A percentile compares a stretch with the other conserved stretches of the same genome.
Evolutionary conservation across 495 filamentous ascomycete species (phyloP).

Genomic region (Penicillium samsonianum): DNA sequence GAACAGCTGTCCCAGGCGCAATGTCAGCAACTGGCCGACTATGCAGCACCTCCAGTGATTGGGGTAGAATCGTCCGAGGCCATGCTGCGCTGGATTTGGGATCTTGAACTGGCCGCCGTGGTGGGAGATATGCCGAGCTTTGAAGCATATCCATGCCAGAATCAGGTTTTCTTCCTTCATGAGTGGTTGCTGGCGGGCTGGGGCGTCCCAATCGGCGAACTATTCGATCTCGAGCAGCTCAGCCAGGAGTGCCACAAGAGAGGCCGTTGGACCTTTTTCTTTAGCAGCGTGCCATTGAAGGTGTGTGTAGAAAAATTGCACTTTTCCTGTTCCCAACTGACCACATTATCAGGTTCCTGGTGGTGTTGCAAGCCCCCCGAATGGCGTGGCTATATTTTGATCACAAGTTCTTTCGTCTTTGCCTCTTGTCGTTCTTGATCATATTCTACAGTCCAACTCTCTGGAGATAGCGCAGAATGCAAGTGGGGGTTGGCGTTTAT

Average conservation of each 20-base stretch:
- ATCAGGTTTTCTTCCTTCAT: slow-evolving; percentile 42
- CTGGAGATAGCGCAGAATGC: neutral
- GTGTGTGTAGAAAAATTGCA: slow-evolving; percentile 27
- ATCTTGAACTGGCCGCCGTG: slow-evolving; percentile 52
- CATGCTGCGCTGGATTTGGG: slow-evolving; percentile 52
- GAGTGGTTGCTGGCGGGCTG: slow-evolving; percentile 56
- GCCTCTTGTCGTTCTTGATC: neutral
- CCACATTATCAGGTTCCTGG: slow-evolving; percentile 39
- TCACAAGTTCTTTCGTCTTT: neutral
- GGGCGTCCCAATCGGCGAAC: slow-evolving; percentile 60
- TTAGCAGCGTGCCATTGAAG: slow-evolving; percentile 57
- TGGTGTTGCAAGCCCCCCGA: slow-evolving; percentile 56
- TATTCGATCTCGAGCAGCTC: slow-evolving; percentile 58
- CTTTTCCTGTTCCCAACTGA: slow-evolving; percentile 3
- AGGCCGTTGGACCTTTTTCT: slow-evolving; percentile 53
- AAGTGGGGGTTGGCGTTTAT: neutral
- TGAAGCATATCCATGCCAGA: slow-evolving; percentile 41
- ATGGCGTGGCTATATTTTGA: slow-evolving; percentile 51
- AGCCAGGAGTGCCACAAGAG: slow-evolving; percentile 43
- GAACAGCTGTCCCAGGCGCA: slow-evolving; percentile 33
- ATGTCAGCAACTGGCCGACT: slow-evolving; percentile 30
- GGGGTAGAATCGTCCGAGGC: slow-evolving; percentile 48
- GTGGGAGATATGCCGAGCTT: slow-evolving; percentile 52
- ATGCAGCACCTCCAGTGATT: slow-evolving; percentile 33
- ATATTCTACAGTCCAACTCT: neutral